These are phyloP conservation scores for Lablab purpureus DNA, from an alignment of 306 rosid species.

Conservation along the genomic window DNA sequence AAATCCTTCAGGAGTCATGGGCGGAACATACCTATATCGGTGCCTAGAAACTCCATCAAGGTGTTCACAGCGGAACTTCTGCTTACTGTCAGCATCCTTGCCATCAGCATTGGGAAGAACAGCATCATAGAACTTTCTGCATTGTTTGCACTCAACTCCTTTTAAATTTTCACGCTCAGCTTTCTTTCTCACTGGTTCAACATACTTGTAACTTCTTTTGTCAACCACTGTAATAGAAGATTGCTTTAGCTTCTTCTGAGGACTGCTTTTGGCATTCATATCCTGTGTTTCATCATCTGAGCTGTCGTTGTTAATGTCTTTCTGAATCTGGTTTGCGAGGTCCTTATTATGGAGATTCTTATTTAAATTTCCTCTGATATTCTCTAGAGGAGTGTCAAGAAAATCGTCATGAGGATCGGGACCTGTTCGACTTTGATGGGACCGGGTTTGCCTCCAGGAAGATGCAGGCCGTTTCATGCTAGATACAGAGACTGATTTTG, in stretches of 20 bases:
- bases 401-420: conserved; percentile 90
- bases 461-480: conserved; percentile 78
- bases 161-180: conserved; percentile 87
- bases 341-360: conserved; percentile 54
- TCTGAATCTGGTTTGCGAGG: conserved; percentile 39
- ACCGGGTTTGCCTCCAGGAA: conserved; percentile 82
- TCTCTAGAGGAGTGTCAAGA: conserved; percentile 91
- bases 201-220: conserved; percentile 72
- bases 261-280: conserved; percentile 58
- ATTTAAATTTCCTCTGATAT: conserved; percentile 69
- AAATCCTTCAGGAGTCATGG: conserved; percentile 97
- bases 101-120: conserved; percentile 74
- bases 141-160: conserved; percentile 95
- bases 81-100: conserved; percentile 53
- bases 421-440: conserved; percentile 74
- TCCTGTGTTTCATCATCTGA: conserved; percentile 94
- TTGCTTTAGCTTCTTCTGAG: conserved; percentile 62
- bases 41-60: conserved; percentile 98
- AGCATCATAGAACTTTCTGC: conserved; percentile 89
- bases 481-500: conserved; percentile 55
- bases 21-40: conserved; percentile 90
- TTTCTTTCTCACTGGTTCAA: conserved; percentile 91
- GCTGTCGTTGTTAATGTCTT: conserved; percentile 50
- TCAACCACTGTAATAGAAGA: conserved; percentile 50
- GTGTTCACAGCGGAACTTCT: conserved; percentile 79